Conservation (phyloP, 805 yeast species). For the Candida argentea region DNA sequence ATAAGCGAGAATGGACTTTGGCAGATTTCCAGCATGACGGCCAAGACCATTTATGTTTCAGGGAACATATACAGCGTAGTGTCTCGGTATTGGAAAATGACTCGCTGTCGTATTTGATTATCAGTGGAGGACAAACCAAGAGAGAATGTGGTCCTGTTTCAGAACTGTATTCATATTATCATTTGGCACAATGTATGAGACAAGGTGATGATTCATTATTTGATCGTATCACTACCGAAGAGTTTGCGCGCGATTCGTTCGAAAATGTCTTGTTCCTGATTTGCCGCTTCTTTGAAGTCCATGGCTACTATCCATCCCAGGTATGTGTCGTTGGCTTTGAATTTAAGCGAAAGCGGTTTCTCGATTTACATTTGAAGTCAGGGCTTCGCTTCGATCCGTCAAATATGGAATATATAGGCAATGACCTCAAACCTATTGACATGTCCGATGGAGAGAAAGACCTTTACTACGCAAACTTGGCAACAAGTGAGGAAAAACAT, state of each 20-base stretch:
- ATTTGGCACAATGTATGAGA: constrained; percentile 22
- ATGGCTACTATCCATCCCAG: constrained; percentile 36
- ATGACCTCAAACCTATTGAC: constrained; percentile 42
- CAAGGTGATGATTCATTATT: constrained; percentile 4
- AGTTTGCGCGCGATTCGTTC: constrained; percentile 69
- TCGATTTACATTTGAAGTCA: constrained; percentile 38
- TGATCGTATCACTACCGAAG: constrained; percentile 42
- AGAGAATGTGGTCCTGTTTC: constrained; percentile 41
- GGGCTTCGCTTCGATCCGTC: constrained; percentile 35
- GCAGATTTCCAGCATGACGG: constrained; percentile 64
- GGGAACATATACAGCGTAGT: constrained; percentile 46
- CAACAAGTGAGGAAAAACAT: constrained; percentile 36
- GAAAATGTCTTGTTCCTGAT: constrained; percentile 63
- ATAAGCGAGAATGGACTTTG: constrained; percentile 50
- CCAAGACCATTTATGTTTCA: constrained; percentile 55
- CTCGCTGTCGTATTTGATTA: constrained; percentile 28
- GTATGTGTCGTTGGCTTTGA: constrained; percentile 65
- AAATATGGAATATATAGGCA: constrained; percentile 41
- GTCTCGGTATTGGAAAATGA: constrained; percentile 24
- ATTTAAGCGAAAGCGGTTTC: constrained; percentile 56
- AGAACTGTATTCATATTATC: constrained; percentile 51
- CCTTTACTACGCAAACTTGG: constrained; percentile 38
- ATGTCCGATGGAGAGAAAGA: constrained; percentile 10
- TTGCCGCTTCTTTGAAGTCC: constrained; percentile 39
- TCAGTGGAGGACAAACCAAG: constrained; percentile 68